These are phyloP conservation scores for Ogataea pini DNA, from an alignment of 805 yeast species.

Conservation along the genomic window DNA sequence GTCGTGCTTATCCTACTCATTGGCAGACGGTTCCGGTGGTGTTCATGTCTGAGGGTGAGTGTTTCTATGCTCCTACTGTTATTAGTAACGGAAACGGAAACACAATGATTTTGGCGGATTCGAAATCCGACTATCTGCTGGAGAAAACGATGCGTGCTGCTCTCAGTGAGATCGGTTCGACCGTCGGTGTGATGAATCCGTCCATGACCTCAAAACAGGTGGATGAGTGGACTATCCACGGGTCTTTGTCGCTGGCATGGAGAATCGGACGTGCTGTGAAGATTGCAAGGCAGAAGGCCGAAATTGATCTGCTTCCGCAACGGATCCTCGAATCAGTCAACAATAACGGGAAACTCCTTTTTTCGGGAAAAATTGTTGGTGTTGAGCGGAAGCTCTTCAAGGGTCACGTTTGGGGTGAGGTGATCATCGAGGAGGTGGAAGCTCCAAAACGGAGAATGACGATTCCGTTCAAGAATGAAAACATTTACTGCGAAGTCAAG, in stretches of 20 bases:
- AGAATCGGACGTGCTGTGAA: slow-evolving; percentile 47
- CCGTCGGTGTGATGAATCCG: slow-evolving; percentile 39
- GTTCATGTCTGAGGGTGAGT: slow-evolving; percentile 25
- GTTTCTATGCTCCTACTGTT: slow-evolving; percentile 26
- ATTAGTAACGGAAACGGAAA: slow-evolving; percentile 44
- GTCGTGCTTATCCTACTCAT: slow-evolving; percentile 48
- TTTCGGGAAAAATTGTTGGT: slow-evolving; percentile 45
- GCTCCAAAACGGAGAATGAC: slow-evolving; percentile 22
- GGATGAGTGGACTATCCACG: slow-evolving; percentile 23
- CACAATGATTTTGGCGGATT: slow-evolving; percentile 35
- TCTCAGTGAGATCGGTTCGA: slow-evolving; percentile 42
- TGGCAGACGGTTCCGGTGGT: slow-evolving; percentile 42
- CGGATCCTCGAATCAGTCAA: slow-evolving; percentile 41
- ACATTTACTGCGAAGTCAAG: slow-evolving; percentile 37
- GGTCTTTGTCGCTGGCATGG: slow-evolving; percentile 45
- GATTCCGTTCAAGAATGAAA: slow-evolving; percentile 53
- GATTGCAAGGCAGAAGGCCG: slow-evolving; percentile 39
- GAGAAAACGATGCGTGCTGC: slow-evolving; percentile 45
- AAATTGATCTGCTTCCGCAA: slow-evolving; percentile 37
- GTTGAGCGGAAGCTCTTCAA: slow-evolving; percentile 43
- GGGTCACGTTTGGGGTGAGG: slow-evolving; percentile 49
- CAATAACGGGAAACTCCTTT: slow-evolving; percentile 36
- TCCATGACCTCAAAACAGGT: slow-evolving; percentile 25
- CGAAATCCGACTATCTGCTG: slow-evolving; percentile 35
- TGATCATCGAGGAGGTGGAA: slow-evolving; percentile 29